Evolutionary conservation across 2,329 filamentous ascomycete genomes (phyloP), one percentile per base, ranked within the genome.

Genomic region (Aspergillus sp.): DNA sequence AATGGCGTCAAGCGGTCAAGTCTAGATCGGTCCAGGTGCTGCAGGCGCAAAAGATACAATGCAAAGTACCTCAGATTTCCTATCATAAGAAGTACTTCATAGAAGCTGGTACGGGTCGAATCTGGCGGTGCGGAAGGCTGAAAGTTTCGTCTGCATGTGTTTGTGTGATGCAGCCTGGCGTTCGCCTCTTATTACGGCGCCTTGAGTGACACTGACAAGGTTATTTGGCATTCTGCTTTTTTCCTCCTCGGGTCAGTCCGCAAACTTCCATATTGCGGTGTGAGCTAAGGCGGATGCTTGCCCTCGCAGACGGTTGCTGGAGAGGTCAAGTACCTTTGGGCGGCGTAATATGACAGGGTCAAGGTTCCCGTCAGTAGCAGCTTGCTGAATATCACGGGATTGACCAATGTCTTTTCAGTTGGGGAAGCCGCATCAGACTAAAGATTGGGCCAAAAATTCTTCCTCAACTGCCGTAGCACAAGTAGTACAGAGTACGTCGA

Each of bases 211-310:
- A 62, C 41, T 22, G 63, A 47, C 60, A 54, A 31, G 50, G 54
- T 59, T 43, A n/a, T 49, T 56, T 55, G 28, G 49, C 15, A 46
- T n/a, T 30, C 8, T 41, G 22, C 23, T 53, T 47, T 51, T 51
- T 49, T 28, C 19, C 28, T 28, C 49, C 17, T 46, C 22, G n/a
- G 45, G 15, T 31, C 46, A 52, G n/a, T 30, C 31, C 22, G 28
- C 51, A 48, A 49, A 45, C 13, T 23, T 28, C 47, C 34, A 63
- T 38, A 49, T 61, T 65, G 63, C 57, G 60, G 63, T 65, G 63
- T 61, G 50, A 45, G 19, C 45, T 38, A 49, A 23, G 31, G 19
- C 43, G 19, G 19, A 34, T 23, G 13, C 19, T 38, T 15, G 30
- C 22, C 19, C 17, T 45, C 23, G 50, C 22, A 28, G n/a, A 17